Conservation (phyloP, 106 monocot genomes). For the Dioscorea alata region DNA sequence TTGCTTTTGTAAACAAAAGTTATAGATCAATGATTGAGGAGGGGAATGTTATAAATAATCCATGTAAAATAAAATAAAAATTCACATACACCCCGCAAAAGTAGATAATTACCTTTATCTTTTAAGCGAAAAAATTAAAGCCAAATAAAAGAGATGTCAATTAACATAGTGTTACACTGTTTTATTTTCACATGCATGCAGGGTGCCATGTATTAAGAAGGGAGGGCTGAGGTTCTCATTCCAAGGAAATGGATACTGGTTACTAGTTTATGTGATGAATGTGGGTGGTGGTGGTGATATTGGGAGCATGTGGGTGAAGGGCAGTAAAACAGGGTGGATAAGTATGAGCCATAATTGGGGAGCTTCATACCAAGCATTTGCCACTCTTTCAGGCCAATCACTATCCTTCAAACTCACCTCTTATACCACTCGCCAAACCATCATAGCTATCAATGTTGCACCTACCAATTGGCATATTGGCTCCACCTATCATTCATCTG, state of each 20-base stretch:
- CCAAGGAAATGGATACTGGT: constrained; percentile 80
- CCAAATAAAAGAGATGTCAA: no score
- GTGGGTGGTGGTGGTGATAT: constrained; percentile 70
- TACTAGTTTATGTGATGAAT: constrained; percentile 72
- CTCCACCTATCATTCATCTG: constrained; percentile 40
- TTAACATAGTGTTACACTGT: no score
- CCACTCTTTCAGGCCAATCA: constrained; percentile 24
- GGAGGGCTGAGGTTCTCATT: constrained; percentile 68
- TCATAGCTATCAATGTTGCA: constrained; percentile 54
- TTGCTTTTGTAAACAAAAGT: no score
- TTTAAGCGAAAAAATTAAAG: no score
- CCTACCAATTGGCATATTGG: constrained; percentile 53
- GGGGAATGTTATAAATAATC: no score
- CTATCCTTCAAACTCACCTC: constrained; percentile 69
- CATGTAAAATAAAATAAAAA: no score
- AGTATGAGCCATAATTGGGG: constrained; percentile 91
- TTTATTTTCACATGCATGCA: not conserved
- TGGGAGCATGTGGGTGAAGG: constrained; percentile 48
- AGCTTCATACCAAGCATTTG: constrained; percentile 60
- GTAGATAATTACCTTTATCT: no score
- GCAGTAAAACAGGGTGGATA: constrained; percentile 41
- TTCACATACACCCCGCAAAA: no score
- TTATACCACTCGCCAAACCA: constrained; percentile 42
- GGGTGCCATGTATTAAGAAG: constrained; percentile 61
- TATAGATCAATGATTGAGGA: no score